A percentile compares a stretch with the other conserved stretches of the same genome.
phyloP scores from a whole-genome alignment of 345 rosid genomes.

The Eucalyptus shirleyi region DNA sequence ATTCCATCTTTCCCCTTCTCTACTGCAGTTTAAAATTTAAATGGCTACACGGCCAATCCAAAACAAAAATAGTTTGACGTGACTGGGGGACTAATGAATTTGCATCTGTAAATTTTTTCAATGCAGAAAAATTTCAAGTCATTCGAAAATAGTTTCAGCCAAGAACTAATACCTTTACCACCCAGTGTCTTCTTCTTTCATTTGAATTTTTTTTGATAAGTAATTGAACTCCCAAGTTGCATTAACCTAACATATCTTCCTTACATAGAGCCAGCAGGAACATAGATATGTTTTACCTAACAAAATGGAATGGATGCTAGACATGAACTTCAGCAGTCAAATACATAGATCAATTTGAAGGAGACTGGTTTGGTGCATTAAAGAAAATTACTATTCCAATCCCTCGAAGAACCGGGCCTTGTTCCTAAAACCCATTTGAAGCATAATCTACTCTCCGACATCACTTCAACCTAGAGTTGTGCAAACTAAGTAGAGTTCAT shows the following conservation, averaged over 20 bases:
- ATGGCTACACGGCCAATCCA: neutral
- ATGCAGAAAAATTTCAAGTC: neutral
- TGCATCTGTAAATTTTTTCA: neutral
- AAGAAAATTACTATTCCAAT: neutral
- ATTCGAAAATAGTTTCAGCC: neutral
- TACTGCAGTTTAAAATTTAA: neutral
- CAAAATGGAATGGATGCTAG: neutral
- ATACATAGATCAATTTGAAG: neutral
- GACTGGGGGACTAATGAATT: neutral
- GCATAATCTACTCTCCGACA: neutral
- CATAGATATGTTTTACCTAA: neutral
- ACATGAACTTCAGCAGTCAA: neutral
- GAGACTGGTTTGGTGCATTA: neutral
- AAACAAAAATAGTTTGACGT: neutral
- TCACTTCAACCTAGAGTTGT: neutral
- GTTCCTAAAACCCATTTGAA: neutral
- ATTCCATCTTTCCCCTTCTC: neutral
- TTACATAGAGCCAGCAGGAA: neutral
- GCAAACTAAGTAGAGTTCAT: neutral
- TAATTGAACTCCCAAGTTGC: neutral
- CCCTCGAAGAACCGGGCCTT: neutral
- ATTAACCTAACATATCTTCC: neutral
- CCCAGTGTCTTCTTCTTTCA: neutral
- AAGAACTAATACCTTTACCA: neutral
- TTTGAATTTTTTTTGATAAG: neutral